Evolutionary conservation across 2,329 filamentous ascomycete species (phyloP), one percentile per base, ranked within the genome.

Genomic region (Sporothrix humicola): DNA sequence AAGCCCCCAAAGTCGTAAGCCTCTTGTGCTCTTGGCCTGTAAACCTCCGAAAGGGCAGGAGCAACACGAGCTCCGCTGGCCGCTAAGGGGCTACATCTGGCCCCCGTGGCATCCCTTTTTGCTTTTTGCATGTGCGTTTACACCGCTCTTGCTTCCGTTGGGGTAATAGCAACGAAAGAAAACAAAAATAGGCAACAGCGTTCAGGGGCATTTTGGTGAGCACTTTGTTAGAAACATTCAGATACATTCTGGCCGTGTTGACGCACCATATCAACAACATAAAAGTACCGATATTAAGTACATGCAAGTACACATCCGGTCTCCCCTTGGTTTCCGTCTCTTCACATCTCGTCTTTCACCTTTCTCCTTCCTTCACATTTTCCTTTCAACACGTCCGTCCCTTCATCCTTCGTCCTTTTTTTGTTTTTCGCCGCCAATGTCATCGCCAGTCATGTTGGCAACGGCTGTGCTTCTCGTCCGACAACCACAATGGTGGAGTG

Each of bases 121-220:
- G 44, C 46, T 8, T 50, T 68, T 13, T 50, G 44, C 63, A 31
- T n/a, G 37, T 37, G 44, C 58, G 31, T 61, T 17, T 42, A 63
- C 59, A 63, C 59, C 59, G 61, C 61, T 46, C 8, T 63, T 63
- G 44, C 13, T 59, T n/a, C 26, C 56, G 56, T 59, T 37, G 56
- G 56, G 37, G 56, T 37, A 58, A 58, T 8, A 31, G 2, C 52
- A 4, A 56, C 52, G 8, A 37, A 37, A 20, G 12, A n/a, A n/a
- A 44, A 37, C 15, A 20, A 46, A 17, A 63, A 20, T 46, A 44
- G 59, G 59, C 59, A 63, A 23, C 31, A 46, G 58, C n/a, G 15
- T 42, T 44, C 58, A 58, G 23, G 54, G 56, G 56, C 26, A 46
- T 6, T 63, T 4, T 44, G 2, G 31, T 46, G 31, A 7, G 7